phyloP scores from a whole-genome alignment of 2,329 filamentous ascomycete genomes.

The Hypoxylon sp. region DNA sequence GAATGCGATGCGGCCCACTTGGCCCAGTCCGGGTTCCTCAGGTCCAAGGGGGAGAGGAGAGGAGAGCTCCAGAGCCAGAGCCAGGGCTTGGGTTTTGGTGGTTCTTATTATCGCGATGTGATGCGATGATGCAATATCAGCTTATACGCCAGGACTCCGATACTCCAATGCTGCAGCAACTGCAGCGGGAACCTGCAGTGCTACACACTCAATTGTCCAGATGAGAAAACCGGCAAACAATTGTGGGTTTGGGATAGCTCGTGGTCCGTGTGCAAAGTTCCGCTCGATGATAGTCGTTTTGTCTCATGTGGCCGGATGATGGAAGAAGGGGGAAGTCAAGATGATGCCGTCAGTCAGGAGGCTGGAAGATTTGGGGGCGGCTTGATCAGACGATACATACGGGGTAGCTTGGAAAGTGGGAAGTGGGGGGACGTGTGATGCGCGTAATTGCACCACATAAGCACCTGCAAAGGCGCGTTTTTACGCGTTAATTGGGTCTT shows the following conservation, averaged over 20 bases:
- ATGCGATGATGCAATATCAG: constrained; percentile 20
- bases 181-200: background rate
- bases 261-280: background rate
- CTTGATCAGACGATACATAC: constrained; percentile 30
- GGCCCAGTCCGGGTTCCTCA: constrained; percentile 16
- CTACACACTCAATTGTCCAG: constrained; percentile 1
- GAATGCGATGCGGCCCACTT: constrained; percentile 29
- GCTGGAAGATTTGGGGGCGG: constrained; percentile 26
- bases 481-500: constrained; percentile 34
- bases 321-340: constrained; percentile 7
- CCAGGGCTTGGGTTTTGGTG: constrained; percentile 11
- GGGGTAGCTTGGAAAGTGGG: constrained; percentile 27
- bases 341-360: constrained; percentile 6
- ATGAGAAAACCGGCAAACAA: background rate
- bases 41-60: constrained; percentile 20
- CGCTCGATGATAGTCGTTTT: background rate
- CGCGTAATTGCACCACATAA: constrained; percentile 37
- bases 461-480: constrained; percentile 28
- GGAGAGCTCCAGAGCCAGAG: constrained; percentile 6
- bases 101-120: constrained; percentile 15
- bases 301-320: constrained; percentile 14
- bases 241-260: background rate
- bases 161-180: background rate
- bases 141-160: background rate
- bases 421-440: constrained; percentile 28